Base-by-base conservation (phyloP, 305 asterid genomes). In the Petunia hybrid region DNA sequence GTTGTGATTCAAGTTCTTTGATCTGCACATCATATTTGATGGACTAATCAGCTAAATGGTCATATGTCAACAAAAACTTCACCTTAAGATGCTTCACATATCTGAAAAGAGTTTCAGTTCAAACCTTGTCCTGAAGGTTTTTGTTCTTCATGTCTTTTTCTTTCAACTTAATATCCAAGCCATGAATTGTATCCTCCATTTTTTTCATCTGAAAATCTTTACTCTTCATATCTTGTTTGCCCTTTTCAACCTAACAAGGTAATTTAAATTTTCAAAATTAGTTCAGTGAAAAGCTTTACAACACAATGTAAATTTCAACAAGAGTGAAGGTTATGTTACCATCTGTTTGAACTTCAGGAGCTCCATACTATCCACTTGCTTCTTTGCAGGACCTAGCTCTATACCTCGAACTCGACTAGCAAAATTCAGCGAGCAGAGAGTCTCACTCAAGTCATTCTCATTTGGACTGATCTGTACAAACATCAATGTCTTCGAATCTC, bases 381-480 rank as follows among this genome's bases (percentile, higher is more conserved):
- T 97, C 92, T 92, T 97, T 78, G 98, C 99, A 67, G 99, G 96
- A 56, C 99, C 99, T 77, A 97, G 83, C 87, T 97, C 99, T 68
- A 97, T 91, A 41, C 99, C 99, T 39, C 99, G 91, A 82, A 95
- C 99, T 86, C 99, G 83, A 84, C 97, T 97, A 6, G 98, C 99
- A 84, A 97, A 97, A 84, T 93, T 94, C 5, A 97, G 85, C 8
- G 99, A 97, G 93, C 99, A 93, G 85, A 93, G 90, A 78, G 97
- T 94, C 89, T 97, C 99, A n/a, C 92, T 87, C 69, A 89, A 82
- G 83, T 97, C 99, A 62, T 89, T 89, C 85, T 92, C 99, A 8
- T 89, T 93, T 65, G 99, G 99, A 88, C 99, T 97, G 75, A 97
- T 91, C 89, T 97, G 99, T 83, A 97, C 97, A 87, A 97, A 93